phyloP scores from a whole-genome alignment of 176 grass and related monocot genomes.

The Bolboschoenus planiculmis region DNA sequence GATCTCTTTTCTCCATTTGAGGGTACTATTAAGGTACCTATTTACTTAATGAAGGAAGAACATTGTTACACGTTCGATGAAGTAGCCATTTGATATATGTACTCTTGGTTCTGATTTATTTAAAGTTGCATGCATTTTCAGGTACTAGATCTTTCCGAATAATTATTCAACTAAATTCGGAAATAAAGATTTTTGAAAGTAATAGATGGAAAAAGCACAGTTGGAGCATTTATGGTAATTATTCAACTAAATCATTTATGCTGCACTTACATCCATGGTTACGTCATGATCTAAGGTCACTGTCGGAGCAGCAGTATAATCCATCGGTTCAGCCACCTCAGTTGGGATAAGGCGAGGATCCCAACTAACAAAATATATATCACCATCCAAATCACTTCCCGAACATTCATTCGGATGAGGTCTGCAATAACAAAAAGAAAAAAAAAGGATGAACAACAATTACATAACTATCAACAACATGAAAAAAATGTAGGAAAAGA shows the following conservation, averaged over 20 bases:
- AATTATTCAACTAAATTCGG: background rate
- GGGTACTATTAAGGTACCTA: background rate
- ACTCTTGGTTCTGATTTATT: no score
- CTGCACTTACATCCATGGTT: slow-evolving; percentile 50
- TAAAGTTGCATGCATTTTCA: background rate
- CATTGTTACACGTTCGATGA: background rate
- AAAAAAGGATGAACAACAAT: slow-evolving; percentile 11
- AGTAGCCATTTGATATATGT: no score
- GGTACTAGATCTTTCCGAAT: background rate
- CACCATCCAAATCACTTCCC: slow-evolving; percentile 93
- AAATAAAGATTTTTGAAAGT: background rate
- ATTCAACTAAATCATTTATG: background rate
- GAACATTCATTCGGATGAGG: slow-evolving; percentile 95
- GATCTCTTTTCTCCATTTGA: background rate
- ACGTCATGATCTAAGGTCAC: slow-evolving; percentile 83
- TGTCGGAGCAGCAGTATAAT: slow-evolving; percentile 59
- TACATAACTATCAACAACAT: slow-evolving; percentile 21
- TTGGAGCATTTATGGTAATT: no score
- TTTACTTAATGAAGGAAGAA: background rate
- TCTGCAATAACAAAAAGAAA: slow-evolving; percentile 42
- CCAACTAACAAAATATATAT: slow-evolving; percentile 93
- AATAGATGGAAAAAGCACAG: no score
- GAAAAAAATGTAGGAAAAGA: background rate
- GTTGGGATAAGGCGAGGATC: slow-evolving; percentile 57
- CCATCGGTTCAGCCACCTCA: slow-evolving; percentile 46